These are phyloP conservation scores for Ceratocystis destructans DNA, from an alignment of 2,329 filamentous ascomycete genomes.

Conservation along the genomic window DNA sequence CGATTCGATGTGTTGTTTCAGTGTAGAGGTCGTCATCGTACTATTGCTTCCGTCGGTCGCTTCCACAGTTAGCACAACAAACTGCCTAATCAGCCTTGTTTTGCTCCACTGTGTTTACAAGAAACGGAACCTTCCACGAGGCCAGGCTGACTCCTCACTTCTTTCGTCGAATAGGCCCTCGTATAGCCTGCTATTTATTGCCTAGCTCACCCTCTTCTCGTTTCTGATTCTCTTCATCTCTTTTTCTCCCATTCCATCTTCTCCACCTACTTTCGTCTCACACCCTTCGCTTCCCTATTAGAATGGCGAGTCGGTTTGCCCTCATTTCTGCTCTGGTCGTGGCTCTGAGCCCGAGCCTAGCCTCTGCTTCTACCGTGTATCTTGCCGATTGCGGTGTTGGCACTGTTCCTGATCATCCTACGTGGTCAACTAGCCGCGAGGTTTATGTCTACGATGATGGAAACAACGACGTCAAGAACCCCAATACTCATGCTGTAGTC, in stretches of 20 bases:
- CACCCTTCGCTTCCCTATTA: background rate
- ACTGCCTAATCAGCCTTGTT: background rate
- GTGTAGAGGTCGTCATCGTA: background rate
- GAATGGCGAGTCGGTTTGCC: background rate
- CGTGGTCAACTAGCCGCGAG: conserved; percentile 8
- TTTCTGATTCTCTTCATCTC: background rate
- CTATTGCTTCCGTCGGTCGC: background rate
- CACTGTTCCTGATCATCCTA: background rate
- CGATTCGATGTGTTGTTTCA: background rate
- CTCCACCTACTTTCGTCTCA: background rate
- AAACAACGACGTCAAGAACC: conserved; percentile 2
- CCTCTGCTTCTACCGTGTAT: conserved; percentile 2
- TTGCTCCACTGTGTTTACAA: background rate
- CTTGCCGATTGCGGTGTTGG: conserved; percentile 14
- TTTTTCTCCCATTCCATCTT: background rate
- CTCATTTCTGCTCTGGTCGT: conserved; percentile 2
- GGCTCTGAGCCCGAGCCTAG: background rate
- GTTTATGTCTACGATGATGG: conserved; percentile 3
- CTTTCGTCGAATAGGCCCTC: background rate
- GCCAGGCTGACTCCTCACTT: background rate
- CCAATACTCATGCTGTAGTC: background rate
- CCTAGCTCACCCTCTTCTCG: background rate
- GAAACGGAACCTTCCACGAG: background rate
- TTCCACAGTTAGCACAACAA: background rate
- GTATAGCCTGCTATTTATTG: background rate